These are phyloP conservation scores for Cladosporium sp. DNA, from an alignment of 2,329 filamentous ascomycete genomes.

Conservation along the genomic window DNA sequence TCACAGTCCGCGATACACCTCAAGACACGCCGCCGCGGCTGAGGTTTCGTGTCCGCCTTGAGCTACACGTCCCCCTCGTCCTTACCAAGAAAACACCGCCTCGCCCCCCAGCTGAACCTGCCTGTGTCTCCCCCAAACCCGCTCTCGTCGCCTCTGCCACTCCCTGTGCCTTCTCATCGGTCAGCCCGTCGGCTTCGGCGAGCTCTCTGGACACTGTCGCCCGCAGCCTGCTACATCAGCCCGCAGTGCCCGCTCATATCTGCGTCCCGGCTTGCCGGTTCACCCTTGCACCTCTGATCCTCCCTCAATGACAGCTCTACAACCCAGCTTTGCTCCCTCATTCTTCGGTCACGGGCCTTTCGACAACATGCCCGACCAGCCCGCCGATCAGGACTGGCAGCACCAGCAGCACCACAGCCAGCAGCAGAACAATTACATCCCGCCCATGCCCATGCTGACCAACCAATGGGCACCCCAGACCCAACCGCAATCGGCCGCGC, in stretches of 20 bases:
- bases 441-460: slow-evolving; percentile 12
- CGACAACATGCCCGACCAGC: slow-evolving; percentile 13
- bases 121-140: background rate
- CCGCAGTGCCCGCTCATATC: slow-evolving; percentile 7
- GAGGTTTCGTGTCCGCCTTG: slow-evolving; percentile 1
- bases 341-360: slow-evolving; percentile 8
- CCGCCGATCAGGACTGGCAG: slow-evolving; percentile 13
- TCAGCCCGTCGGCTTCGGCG: background rate
- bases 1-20: background rate
- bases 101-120: slow-evolving; percentile 3
- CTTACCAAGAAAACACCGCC: background rate
- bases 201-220: background rate
- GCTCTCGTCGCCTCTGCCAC: background rate
- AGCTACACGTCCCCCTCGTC: background rate
- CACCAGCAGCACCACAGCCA: slow-evolving; percentile 11
- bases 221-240: slow-evolving; percentile 9
- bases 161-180: background rate
- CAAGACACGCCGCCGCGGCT: background rate
- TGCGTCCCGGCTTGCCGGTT: slow-evolving; percentile 9
- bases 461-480: slow-evolving; percentile 12
- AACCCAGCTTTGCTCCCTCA: slow-evolving; percentile 11
- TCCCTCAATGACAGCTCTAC: slow-evolving; percentile 14
- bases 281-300: slow-evolving; percentile 7
- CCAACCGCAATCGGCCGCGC: slow-evolving; percentile 2
- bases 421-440: slow-evolving; percentile 8